These are phyloP conservation scores for Sclerotinia subarctica DNA, from an alignment of 2,329 filamentous ascomycete genomes.

Conservation along the genomic window DNA sequence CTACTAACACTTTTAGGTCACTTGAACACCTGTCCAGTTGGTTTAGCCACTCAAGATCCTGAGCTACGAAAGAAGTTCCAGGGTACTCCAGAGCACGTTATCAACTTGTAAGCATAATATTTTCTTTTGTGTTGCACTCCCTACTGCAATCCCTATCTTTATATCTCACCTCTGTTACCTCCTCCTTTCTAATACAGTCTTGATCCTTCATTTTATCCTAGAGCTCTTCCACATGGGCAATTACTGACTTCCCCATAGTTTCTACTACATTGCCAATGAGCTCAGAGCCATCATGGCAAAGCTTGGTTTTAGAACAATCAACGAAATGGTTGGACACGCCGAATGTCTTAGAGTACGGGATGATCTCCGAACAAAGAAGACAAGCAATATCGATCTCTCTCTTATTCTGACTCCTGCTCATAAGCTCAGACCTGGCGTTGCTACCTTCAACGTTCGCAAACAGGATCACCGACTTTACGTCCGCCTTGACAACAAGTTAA, in stretches of 20 bases:
- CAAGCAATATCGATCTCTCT: constrained; percentile 87
- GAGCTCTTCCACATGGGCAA: not conserved
- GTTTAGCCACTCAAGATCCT: constrained; percentile 95
- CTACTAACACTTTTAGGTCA: constrained; percentile 24
- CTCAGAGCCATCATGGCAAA: constrained; percentile 95
- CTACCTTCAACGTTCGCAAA: constrained; percentile 96
- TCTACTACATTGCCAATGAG: constrained; percentile 93
- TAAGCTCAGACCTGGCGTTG: constrained; percentile 87
- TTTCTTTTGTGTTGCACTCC: not conserved
- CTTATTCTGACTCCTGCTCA: constrained; percentile 94
- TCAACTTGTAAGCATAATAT: constrained; percentile 64
- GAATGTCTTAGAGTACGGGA: constrained; percentile 84
- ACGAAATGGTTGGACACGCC: constrained; percentile 94
- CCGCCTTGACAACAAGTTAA: constrained; percentile 94
- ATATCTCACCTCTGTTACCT: not conserved
- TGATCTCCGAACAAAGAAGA: constrained; percentile 83
- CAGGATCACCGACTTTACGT: constrained; percentile 93
- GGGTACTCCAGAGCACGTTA: constrained; percentile 91
- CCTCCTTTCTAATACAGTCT: not conserved
- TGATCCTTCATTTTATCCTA: not conserved
- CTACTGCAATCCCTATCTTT: too few species aligned
- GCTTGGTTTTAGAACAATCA: constrained; percentile 90
- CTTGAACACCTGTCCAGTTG: constrained; percentile 79
- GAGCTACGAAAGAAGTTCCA: constrained; percentile 90
- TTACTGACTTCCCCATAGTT: constrained; percentile 29